Base-by-base conservation (phyloP, 306 rosid species). In the Psophocarpus tetragonolobus region DNA sequence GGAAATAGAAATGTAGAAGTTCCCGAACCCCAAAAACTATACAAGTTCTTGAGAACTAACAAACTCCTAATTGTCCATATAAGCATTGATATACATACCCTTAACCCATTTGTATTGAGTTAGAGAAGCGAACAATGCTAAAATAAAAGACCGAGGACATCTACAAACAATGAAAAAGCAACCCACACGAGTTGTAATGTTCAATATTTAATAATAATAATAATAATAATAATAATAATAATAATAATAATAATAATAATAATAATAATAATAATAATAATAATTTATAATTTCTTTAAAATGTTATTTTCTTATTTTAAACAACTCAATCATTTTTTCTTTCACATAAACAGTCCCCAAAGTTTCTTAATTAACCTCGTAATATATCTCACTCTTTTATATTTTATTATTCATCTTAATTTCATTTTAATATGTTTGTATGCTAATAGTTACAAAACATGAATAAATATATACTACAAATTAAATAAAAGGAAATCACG, bases 1-100 rank as follows among this genome's bases (percentile, higher is more conserved):
- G 26, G 8, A 1, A 68, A 56, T 5, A 38, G 48, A 54, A 57
- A 14, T 79, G 77, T 79, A 35, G 78, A 44, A 71, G 83, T 79
- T 79, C 35, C 78, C 78, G 73, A 79, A 79, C 78, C 83, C 57
- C 56, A 71, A 79, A 45, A 79, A 48, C 78, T 71, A 80, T 27
- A 36, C 0, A 0, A 71, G 78, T 48, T 15, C 45, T 3, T 30
- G 32, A 13, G 73, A 44, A 79, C 78, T 79, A 79, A 79, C 67
- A 79, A 79, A 71, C 73, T 62, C 83, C 47, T 2, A 60, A 33
- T 72, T 15, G 27, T 73, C 17, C 12, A 72, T 80, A 1, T 80
- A 72, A 80, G 83, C 79, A 80, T 72, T 80, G 68, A 38, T 1
- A 13, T 1, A 1, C 2, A 63, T 63, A 6, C 58, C 65, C 73